Evolutionary conservation across 2,329 filamentous ascomycete species (phyloP), one percentile per base, ranked within the genome.

Genomic region (Capronia americana): DNA sequence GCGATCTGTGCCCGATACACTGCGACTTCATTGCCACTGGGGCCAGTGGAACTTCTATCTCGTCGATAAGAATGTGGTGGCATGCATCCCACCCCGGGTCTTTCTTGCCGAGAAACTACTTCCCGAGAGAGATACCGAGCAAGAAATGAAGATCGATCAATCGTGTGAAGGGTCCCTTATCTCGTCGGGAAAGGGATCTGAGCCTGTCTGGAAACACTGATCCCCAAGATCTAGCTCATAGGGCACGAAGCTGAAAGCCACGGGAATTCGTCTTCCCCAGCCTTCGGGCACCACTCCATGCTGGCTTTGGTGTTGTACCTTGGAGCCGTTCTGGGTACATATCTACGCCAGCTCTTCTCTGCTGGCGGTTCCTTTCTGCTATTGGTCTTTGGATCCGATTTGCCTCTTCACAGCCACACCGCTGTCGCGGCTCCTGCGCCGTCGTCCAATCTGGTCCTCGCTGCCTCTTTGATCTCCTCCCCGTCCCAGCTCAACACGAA

Each of bases 401-500:
- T 26, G 12, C 30, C 48, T 14, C 34, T 54, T 59, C 48, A 73
- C 38, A 73, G 46, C 72, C 72, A 73, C 17, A 73, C 72, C 14
- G 72, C 72, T 10, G 72, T 73, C 3, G 72, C 72, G 1, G 71
- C 68, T 4, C 72, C 71, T 17, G 63, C 68, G 3, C 69, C 71
- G 4, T 65, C 58, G 24, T 66, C 58, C 62, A 73, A 53, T 57
- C 63, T 71, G 30, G 62, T 58, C 8, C 72, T 58, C 14, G 68
- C 72, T 26, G 61, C 68, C 61, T 73, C 72, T 48, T 53, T 69
- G 28, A 73, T 63, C 50, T 65, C 63, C 41, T 46, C 34, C 12
- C 72, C 72, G 55, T 73, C 70, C 70, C 70, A 73, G 46, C 65
- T 54, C 58, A 72, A 28, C 1, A 73, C 65, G 50, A 73, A 71